Conservation (phyloP, 257 asterid genomes). For the Buddleja alternifolia region DNA sequence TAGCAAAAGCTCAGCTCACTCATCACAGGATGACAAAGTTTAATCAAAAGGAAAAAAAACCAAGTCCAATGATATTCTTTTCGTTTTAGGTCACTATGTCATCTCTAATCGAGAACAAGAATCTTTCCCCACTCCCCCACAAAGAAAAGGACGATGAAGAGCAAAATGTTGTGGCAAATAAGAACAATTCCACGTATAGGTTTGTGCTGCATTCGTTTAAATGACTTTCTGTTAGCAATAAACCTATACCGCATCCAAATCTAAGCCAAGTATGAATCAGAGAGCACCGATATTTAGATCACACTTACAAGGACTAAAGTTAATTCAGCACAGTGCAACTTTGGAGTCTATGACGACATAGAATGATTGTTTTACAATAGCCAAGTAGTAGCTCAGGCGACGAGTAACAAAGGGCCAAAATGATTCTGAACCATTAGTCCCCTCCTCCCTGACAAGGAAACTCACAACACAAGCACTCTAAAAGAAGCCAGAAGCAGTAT, state of each 20-base stretch:
- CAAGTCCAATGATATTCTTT: background rate
- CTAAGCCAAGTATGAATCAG: background rate
- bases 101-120: background rate
- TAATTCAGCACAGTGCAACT: background rate
- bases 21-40: background rate
- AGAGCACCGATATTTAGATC: background rate
- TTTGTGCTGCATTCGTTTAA: background rate
- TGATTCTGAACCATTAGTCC: background rate
- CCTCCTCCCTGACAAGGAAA: background rate
- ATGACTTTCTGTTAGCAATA: background rate
- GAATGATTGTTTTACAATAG: background rate
- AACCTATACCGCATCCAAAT: background rate
- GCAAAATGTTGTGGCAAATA: background rate
- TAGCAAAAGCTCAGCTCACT: background rate
- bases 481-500: background rate
- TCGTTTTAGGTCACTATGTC: too few relatives aligned
- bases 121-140: constrained; percentile 8
- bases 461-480: background rate
- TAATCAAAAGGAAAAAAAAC: background rate
- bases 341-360: background rate
- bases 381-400: background rate
- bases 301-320: background rate
- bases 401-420: background rate
- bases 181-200: background rate
- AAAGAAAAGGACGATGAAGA: background rate